Conservation (phyloP, 441 rosid species). For the Adansonia rubrostipa region DNA sequence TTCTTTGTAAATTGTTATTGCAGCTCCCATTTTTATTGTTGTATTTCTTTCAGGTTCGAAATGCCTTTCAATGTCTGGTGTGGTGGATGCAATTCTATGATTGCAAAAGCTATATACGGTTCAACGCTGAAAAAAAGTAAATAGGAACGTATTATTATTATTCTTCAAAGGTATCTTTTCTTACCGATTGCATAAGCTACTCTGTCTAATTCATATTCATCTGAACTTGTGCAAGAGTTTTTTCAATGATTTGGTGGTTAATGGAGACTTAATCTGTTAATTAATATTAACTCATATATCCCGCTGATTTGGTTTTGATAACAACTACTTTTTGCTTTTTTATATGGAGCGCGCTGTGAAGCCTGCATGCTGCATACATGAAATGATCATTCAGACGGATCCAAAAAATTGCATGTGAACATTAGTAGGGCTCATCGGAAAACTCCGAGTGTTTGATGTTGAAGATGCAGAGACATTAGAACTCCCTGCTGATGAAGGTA, state of each 20-base stretch:
- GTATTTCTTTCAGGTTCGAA: constrained; percentile 70
- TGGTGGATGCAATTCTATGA: constrained; percentile 95
- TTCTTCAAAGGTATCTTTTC: constrained; percentile 76
- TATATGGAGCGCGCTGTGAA: constrained; percentile 98
- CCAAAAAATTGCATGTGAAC: constrained; percentile 84
- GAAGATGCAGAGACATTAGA: constrained; percentile 93
- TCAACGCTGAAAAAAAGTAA: constrained; percentile 97
- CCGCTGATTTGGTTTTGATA: background rate
- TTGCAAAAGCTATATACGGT: constrained; percentile 87
- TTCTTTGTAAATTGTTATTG: constrained; percentile 2
- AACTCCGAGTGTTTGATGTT: constrained; percentile 72
- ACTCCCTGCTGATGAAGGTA: constrained; percentile 96
- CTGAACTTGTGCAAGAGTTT: background rate
- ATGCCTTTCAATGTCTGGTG: constrained; percentile 96
- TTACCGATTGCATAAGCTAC: constrained; percentile 9
- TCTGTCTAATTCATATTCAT: background rate
- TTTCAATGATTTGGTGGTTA: constrained; percentile 12
- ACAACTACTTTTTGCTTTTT: constrained; percentile 34
- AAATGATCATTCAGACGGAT: constrained; percentile 89
- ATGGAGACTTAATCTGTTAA: background rate
- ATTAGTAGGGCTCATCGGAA: constrained; percentile 87
- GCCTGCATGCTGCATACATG: constrained; percentile 85
- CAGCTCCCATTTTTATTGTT: background rate
- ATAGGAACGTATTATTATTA: constrained; percentile 77
- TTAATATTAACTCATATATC: background rate